Conservation (phyloP, 108 stramenopile species). For the Nannochloropsis granulata region DNA sequence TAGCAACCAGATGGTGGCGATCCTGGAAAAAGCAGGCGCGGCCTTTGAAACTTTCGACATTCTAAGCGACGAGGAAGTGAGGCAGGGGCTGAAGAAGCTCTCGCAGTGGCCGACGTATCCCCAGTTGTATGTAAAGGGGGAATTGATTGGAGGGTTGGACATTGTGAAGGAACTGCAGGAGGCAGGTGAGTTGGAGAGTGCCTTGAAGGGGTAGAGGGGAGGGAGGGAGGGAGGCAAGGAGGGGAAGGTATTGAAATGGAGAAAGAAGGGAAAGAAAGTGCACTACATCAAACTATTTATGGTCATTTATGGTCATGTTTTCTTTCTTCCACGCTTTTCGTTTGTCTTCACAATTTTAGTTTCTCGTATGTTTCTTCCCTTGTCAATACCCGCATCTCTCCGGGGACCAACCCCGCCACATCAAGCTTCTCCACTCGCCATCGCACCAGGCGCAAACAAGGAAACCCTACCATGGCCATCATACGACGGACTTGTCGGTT, state of each 20-base stretch:
- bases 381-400: too few relatives aligned
- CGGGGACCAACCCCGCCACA: too few relatives aligned
- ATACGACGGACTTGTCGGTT: too few relatives aligned
- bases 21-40: conserved; percentile 47
- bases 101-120: conserved; percentile 44
- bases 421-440: too few relatives aligned
- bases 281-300: neutral
- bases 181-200: conserved; percentile 48
- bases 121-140: conserved; percentile 60
- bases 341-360: too few relatives aligned
- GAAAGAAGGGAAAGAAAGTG: neutral
- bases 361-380: too few relatives aligned
- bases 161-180: conserved; percentile 72
- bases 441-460: too few relatives aligned
- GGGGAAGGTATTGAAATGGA: neutral
- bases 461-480: too few relatives aligned
- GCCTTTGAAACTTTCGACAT: conserved; percentile 73
- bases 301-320: neutral
- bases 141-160: conserved; percentile 75
- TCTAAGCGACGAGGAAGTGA: conserved; percentile 54
- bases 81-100: conserved; percentile 69
- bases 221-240: neutral
- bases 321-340: too few relatives aligned
- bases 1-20: conserved; percentile 64
- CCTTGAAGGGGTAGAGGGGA: conserved; percentile 5